These are phyloP conservation scores for Stramenopiles sp. DNA, from an alignment of 352 stramenopile genomes.

Conservation along the genomic window DNA sequence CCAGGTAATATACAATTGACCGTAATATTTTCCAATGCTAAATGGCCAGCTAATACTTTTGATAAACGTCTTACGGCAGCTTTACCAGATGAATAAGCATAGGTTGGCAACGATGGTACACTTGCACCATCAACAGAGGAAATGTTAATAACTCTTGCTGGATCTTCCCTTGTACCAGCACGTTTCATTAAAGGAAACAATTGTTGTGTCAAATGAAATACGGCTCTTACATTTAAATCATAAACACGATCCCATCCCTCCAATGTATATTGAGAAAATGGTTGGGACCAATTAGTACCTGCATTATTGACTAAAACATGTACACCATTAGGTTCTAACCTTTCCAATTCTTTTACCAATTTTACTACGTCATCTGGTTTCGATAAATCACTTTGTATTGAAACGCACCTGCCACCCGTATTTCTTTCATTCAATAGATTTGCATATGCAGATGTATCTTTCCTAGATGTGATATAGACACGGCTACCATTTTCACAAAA, in stretches of 20 bases:
- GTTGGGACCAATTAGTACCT: constrained; percentile 32
- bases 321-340: constrained; percentile 43
- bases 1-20: constrained; percentile 83
- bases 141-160: constrained; percentile 44
- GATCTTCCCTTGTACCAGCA: constrained; percentile 27
- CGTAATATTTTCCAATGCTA: constrained; percentile 62
- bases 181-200: constrained; percentile 63
- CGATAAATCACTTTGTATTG: constrained; percentile 40
- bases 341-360: constrained; percentile 49
- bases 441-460: constrained; percentile 30
- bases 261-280: constrained; percentile 32
- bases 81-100: constrained; percentile 84
- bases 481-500: constrained; percentile 70
- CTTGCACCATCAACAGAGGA: constrained; percentile 30
- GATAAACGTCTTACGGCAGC: constrained; percentile 78
- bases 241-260: constrained; percentile 69
- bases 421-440: constrained; percentile 9
- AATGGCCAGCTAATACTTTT: constrained; percentile 60
- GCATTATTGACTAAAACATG: constrained; percentile 82
- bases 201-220: constrained; percentile 71
- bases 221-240: constrained; percentile 74
- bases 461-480: constrained; percentile 69
- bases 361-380: constrained; percentile 47
- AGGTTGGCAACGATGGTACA: constrained; percentile 41
- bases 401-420: constrained; percentile 17